Evolutionary conservation across 345 rosid species (phyloP).

Genomic region (Arabis alpina): DNA sequence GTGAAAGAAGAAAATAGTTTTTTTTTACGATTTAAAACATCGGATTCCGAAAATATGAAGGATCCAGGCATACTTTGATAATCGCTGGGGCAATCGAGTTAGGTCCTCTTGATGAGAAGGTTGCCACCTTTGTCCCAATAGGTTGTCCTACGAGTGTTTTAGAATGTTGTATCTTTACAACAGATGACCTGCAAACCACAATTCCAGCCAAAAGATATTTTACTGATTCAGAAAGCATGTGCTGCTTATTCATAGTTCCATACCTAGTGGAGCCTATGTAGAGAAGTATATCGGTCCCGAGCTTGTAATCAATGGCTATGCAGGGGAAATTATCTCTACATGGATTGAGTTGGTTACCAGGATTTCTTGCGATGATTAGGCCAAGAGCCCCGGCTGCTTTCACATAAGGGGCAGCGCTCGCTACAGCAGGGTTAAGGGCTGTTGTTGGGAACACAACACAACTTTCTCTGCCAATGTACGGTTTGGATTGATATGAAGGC

Average conservation of each 20-base stretch:
- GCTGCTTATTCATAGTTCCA: background rate
- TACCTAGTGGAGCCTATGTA: slow-evolving; percentile 49
- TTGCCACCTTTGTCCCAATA: slow-evolving; percentile 34
- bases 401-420: slow-evolving; percentile 36
- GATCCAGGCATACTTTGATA: slow-evolving; percentile 25
- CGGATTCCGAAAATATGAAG: background rate
- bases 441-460: slow-evolving; percentile 44
- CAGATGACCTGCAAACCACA: slow-evolving; percentile 29
- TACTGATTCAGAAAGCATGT: background rate
- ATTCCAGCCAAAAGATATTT: background rate
- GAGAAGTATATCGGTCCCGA: slow-evolving; percentile 44
- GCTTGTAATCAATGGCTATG: slow-evolving; percentile 42
- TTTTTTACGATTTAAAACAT: background rate
- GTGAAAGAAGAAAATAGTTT: background rate
- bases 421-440: slow-evolving; percentile 23
- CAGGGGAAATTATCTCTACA: slow-evolving; percentile 47
- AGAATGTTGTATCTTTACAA: slow-evolving; percentile 34
- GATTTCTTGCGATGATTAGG: slow-evolving; percentile 45
- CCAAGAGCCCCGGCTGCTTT: slow-evolving; percentile 47
- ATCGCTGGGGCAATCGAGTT: slow-evolving; percentile 37
- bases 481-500: background rate
- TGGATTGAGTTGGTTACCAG: slow-evolving; percentile 37
- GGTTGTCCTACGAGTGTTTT: slow-evolving; percentile 32
- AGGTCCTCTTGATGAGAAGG: slow-evolving; percentile 59
- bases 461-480: slow-evolving; percentile 42